Evolutionary conservation across 176 grass and related monocot species (phyloP).

Genomic region (maize (Zea mays)): Zm-B73-REFERENCE-NAM-5.0 NC_050100.1:194851501-194852000

Average conservation of each 20-base stretch:
- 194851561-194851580: not conserved
- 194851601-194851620: not conserved
- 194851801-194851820: not conserved
- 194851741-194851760: constrained; percentile 67
- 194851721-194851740: constrained; percentile 54
- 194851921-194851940: constrained; percentile 67
- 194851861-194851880: constrained; percentile 75
- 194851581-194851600: not conserved
- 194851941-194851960: constrained; percentile 64
- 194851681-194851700: constrained; percentile 69
- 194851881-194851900: constrained; percentile 50
- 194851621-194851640: not conserved
- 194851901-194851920: constrained; percentile 71
- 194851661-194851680: not conserved
- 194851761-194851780: not conserved
- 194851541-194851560: constrained; percentile 70
- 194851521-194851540: constrained; percentile 70
- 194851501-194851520: constrained; percentile 81
- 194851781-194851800: not conserved
- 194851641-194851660: not conserved
- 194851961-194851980: constrained; percentile 70
- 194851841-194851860: constrained; percentile 55
- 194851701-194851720: constrained; percentile 99
- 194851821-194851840: constrained; percentile 58
- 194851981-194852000: constrained; percentile 46